phyloP scores from a whole-genome alignment of 2,329 filamentous ascomycete genomes.

The Claviceps maximensis region DNA sequence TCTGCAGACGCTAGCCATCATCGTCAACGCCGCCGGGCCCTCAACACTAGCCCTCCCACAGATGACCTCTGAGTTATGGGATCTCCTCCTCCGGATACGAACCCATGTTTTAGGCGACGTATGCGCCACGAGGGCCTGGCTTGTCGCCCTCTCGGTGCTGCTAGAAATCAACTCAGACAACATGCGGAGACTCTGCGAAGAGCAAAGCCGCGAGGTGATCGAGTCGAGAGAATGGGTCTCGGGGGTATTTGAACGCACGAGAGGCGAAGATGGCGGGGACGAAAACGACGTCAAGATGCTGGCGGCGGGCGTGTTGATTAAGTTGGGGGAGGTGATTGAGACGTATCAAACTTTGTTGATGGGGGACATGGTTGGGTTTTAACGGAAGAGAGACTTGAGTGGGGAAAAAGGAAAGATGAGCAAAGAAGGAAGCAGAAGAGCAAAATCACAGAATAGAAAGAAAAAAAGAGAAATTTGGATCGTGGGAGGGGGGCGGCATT shows the following conservation, averaged over 20 bases:
- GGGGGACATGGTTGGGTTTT: constrained; percentile 46
- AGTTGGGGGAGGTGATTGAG: constrained; percentile 68
- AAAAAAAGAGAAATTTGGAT: too few species aligned
- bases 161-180: constrained; percentile 70
- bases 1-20: constrained; percentile 71
- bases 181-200: constrained; percentile 56
- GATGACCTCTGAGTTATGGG: constrained; percentile 75
- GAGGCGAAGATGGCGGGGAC: constrained; percentile 43
- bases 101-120: constrained; percentile 47
- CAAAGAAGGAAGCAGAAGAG: too few species aligned
- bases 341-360: constrained; percentile 66
- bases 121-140: constrained; percentile 55
- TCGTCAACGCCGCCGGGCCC: constrained; percentile 73
- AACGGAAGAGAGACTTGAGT: neutral
- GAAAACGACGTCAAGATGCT: constrained; percentile 70
- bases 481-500: too few species aligned
- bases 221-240: constrained; percentile 83
- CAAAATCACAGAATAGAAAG: neutral
- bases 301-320: constrained; percentile 64
- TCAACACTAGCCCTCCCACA: constrained; percentile 62
- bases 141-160: constrained; percentile 68
- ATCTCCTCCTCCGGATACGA: constrained; percentile 60
- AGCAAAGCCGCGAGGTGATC: constrained; percentile 62
- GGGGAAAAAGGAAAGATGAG: neutral
- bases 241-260: constrained; percentile 53